Evolutionary conservation across 176 grass and related monocot genomes (phyloP).

Genomic region (Oryza australiensis): DNA sequence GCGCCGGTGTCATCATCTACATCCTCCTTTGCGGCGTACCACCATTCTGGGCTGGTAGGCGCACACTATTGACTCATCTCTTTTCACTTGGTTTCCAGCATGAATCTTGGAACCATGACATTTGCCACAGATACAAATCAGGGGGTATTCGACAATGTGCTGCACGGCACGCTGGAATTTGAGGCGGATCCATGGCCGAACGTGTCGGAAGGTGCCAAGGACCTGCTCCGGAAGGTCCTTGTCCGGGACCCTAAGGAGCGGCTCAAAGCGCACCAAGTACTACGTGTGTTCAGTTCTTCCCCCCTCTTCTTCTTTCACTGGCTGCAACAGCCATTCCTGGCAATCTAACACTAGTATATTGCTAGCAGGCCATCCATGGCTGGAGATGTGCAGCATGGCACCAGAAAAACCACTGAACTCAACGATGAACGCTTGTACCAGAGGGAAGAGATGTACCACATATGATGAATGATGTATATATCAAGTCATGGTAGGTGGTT

Average conservation of each 20-base stretch:
- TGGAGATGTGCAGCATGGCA: conserved; percentile 25
- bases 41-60: conserved; percentile 47
- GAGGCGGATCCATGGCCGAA: conserved; percentile 44
- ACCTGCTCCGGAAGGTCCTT: conserved; percentile 53
- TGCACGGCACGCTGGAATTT: conserved; percentile 54
- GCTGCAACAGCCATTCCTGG: neutral
- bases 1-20: conserved; percentile 48
- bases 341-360: neutral
- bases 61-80: too few relatives aligned
- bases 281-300: conserved; percentile 10
- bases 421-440: conserved; percentile 30
- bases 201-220: conserved; percentile 48
- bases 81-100: neutral
- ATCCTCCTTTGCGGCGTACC: conserved; percentile 58
- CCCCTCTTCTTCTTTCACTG: neutral
- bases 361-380: conserved; percentile 44
- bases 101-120: neutral
- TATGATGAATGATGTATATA: too few relatives aligned
- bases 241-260: conserved; percentile 46
- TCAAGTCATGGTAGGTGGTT: too few relatives aligned
- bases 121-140: conserved; percentile 41
- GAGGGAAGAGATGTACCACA: too few relatives aligned
- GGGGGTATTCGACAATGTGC: conserved; percentile 56
- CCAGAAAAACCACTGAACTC: conserved; percentile 50
- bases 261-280: conserved; percentile 52